phyloP scores from a whole-genome alignment of 2,329 filamentous ascomycete species.

The Madurella mycetomatis region DNA sequence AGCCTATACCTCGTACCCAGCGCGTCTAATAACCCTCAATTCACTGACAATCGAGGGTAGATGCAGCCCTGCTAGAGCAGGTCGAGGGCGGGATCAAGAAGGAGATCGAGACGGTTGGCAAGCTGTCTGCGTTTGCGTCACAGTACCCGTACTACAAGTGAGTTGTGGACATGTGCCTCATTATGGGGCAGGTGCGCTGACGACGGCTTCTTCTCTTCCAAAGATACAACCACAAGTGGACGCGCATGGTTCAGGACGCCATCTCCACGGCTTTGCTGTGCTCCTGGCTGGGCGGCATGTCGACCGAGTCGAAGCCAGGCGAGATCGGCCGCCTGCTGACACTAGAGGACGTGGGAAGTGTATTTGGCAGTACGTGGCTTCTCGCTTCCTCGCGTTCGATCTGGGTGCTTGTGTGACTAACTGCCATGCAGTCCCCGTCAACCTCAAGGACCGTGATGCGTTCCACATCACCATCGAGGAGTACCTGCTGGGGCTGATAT shows the following conservation, averaged over 20 bases:
- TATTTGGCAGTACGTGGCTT: conserved; percentile 60
- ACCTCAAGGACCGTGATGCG: conserved; percentile 80
- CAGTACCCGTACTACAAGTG: conserved; percentile 95
- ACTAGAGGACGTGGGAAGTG: conserved; percentile 78
- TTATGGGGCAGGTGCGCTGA: background rate
- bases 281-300: conserved; percentile 76
- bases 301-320: conserved; percentile 47
- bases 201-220: background rate
- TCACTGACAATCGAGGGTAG: conserved; percentile 38
- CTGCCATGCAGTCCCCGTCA: conserved; percentile 63
- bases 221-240: conserved; percentile 81
- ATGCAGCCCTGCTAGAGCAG: conserved; percentile 63
- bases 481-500: conserved; percentile 84
- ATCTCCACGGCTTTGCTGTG: conserved; percentile 52
- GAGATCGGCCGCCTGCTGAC: conserved; percentile 68
- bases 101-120: conserved; percentile 65
- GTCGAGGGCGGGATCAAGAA: conserved; percentile 68
- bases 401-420: background rate
- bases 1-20: background rate
- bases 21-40: background rate
- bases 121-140: conserved; percentile 69
- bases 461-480: conserved; percentile 98
- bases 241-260: conserved; percentile 76
- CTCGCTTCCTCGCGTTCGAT: background rate
- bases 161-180: conserved; percentile 12